These are phyloP conservation scores for Solanum piurae DNA, from an alignment of 257 asterid genomes.

Conservation along the genomic window DNA sequence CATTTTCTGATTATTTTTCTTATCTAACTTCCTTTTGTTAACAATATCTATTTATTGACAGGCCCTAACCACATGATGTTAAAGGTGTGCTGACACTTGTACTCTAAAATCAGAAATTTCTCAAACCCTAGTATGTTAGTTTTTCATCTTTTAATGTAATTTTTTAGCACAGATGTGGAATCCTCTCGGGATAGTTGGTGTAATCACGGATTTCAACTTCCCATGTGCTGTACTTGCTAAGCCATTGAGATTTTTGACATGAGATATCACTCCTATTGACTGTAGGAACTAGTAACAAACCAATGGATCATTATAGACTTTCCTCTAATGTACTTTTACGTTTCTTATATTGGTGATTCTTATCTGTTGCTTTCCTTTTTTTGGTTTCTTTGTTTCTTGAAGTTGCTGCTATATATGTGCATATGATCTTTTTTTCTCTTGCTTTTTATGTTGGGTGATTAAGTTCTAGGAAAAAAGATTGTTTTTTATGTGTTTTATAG, in stretches of 20 bases:
- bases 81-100: conserved; percentile 56
- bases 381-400: not conserved
- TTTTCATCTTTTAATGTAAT: conserved; percentile 2
- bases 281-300: not conserved
- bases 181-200: conserved; percentile 93
- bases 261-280: not conserved
- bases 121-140: not conserved
- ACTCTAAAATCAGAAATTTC: not conserved
- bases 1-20: not conserved
- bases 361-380: not conserved
- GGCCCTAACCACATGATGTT: conserved; percentile 96
- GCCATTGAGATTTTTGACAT: conserved; percentile 5
- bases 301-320: not conserved
- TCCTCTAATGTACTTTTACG: not conserved
- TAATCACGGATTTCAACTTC: conserved; percentile 92
- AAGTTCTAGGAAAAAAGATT: not conserved
- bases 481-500: not conserved
- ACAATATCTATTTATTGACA: conserved; percentile 21
- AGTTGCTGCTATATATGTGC: not conserved
- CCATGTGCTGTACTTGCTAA: conserved; percentile 98
- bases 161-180: conserved; percentile 74
- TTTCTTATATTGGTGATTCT: not conserved
- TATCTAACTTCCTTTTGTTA: not conserved
- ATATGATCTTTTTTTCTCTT: not conserved
- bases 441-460: not conserved